Conservation (phyloP, 1,139 yeast genomes). For the Scheffersomyces lignicola region DNA sequence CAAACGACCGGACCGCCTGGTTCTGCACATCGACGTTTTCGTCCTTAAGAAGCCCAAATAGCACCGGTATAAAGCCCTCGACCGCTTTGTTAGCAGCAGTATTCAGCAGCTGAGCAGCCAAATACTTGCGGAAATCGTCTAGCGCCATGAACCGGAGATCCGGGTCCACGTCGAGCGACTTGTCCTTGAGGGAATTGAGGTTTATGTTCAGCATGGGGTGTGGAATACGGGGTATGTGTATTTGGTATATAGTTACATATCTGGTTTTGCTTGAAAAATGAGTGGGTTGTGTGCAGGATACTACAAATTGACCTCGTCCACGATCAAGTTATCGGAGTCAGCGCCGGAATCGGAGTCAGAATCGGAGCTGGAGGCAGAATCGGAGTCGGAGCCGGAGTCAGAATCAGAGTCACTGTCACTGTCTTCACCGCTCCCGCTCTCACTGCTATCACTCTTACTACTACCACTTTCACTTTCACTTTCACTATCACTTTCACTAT, state of each 20-base stretch:
- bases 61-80: conserved; percentile 46
- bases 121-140: conserved; percentile 63
- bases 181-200: conserved; percentile 38
- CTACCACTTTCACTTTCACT: no score
- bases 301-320: conserved; percentile 17
- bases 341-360: conserved; percentile 6
- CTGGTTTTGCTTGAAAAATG: no score
- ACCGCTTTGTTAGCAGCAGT: conserved; percentile 21
- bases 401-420: conserved; percentile 5
- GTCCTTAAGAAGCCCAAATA: conserved; percentile 60
- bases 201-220: conserved; percentile 19
- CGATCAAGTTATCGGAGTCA: conserved; percentile 13
- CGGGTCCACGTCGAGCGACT: conserved; percentile 69
- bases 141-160: conserved; percentile 87
- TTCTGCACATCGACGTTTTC: conserved; percentile 75
- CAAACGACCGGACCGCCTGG: conserved; percentile 67
- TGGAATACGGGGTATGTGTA: no score
- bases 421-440: no score
- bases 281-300: no score
- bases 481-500: no score
- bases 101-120: conserved; percentile 26
- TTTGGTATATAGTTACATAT: no score
- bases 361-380: background rate
- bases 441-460: no score
- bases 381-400: conserved; percentile 6